Percentiles rank a stretch among this genome's conserved stretches.
Conservation (phyloP, 805 yeast genomes). For the Sungouiella thailandica region DNA sequence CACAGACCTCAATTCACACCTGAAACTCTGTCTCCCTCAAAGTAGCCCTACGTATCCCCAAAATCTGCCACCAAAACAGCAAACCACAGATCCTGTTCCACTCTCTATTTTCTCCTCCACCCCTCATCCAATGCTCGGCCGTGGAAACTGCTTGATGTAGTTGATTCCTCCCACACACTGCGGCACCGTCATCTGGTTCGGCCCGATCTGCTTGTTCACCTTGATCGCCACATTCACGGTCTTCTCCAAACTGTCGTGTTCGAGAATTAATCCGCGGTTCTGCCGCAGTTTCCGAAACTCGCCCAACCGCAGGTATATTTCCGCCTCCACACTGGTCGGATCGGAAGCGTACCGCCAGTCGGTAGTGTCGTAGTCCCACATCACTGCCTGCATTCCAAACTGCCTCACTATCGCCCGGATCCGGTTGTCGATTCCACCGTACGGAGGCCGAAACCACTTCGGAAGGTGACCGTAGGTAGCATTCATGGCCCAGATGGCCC, state of each 20-base stretch:
- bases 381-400: constrained; percentile 80
- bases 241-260: constrained; percentile 69
- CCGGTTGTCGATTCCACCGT: constrained; percentile 89
- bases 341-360: constrained; percentile 59
- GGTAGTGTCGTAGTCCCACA: constrained; percentile 89
- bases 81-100: too few species aligned
- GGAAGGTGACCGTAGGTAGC: constrained; percentile 87
- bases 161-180: constrained; percentile 68
- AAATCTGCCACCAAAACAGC: too few species aligned
- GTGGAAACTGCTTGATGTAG: constrained; percentile 43
- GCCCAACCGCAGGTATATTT: constrained; percentile 48
- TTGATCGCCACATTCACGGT: constrained; percentile 70
- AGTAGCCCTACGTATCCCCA: too few species aligned
- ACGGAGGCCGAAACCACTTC: constrained; percentile 94
- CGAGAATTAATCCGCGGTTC: constrained; percentile 65
- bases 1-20: too few species aligned
- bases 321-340: constrained; percentile 12
- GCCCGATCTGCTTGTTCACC: constrained; percentile 41
- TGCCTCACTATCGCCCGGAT: constrained; percentile 73
- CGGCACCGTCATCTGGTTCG: constrained; percentile 67
- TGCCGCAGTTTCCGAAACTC: constrained; percentile 40
- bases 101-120: too few species aligned
- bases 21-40: too few species aligned
- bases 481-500: constrained; percentile 98
- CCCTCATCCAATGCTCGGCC: too few species aligned